Evolutionary conservation across 805 yeast genomes (phyloP), one percentile per base, ranked within the genome.

Genomic region (Schwanniomyces yamadae): DNA sequence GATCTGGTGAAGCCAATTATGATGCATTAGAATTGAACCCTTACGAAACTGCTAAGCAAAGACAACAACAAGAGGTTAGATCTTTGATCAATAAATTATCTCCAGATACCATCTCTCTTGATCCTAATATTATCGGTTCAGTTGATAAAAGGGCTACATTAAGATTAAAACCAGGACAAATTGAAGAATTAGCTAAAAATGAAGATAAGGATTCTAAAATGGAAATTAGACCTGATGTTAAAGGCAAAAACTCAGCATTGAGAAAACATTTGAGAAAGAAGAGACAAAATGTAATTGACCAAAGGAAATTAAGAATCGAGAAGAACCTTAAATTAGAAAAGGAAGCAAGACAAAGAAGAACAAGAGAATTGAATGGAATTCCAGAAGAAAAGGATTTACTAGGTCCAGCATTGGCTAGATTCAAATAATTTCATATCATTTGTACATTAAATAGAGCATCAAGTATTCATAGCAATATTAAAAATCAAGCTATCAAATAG

Each of bases 1-100:
- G 99, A 17, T 71, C 97, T 27, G 99, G 99, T 69, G 99, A 93
- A 66, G 96, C 99, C 43, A 93, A 93, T 64, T 89, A 78, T 59
- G 99, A 93, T 68, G 89, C 98, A 3, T 62, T 89, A 58, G 99
- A 93, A 63, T 63, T 80, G 52, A 93, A 93, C 60, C 99, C 99
- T 44, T 93, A 73, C 64, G 96, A 88, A 61, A 78, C 96, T 7
- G 79, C 85, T 36, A 83, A 86, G 57, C 97, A 90, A 66, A 82
- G 98, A 71, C 95, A 91, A 62, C 91, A 91, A 65, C 73, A 77
- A 30, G 99, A 93, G 70, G 95, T 93, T 23, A 79, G 91, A 55
- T 63, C 83, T 2, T 72, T 93, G 58, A 64, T 93, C 55, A 86
- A 91, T 65, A 93, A 93, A 63, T 70, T 93, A 47, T 81, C 84